phyloP scores from a whole-genome alignment of 371 early-diverging fungal genomes.

The Chytridium lagenaria region DNA sequence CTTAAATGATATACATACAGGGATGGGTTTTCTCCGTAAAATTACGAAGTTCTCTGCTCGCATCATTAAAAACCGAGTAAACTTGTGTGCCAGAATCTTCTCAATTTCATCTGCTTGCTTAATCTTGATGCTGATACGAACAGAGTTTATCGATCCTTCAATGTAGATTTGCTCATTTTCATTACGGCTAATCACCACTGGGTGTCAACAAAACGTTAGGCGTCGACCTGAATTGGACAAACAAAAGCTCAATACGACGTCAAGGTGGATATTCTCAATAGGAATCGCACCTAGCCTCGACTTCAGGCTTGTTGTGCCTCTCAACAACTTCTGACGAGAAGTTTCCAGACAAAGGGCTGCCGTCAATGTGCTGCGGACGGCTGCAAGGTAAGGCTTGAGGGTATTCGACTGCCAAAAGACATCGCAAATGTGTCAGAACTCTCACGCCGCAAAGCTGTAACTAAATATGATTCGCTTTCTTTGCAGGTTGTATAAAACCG shows the following conservation, averaged over 20 bases:
- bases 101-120: conserved; percentile 99
- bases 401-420: conserved; percentile 82
- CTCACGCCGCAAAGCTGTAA: too few species aligned
- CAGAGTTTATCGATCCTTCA: conserved; percentile 92
- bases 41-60: conserved; percentile 96
- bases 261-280: neutral
- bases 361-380: conserved; percentile 91
- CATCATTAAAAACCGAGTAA: conserved; percentile 95
- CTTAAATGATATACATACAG: conserved; percentile 54
- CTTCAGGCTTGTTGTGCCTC: conserved; percentile 97
- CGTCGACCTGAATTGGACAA: neutral
- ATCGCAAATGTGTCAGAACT: too few species aligned
- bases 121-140: conserved; percentile 93
- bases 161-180: conserved; percentile 95
- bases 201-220: conserved; percentile 77
- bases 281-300: conserved; percentile 84
- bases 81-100: conserved; percentile 92
- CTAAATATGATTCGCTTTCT: too few species aligned
- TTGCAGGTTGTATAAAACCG: too few species aligned
- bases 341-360: conserved; percentile 96
- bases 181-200: conserved; percentile 88
- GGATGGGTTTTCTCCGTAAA: conserved; percentile 88
- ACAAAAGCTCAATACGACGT: neutral
- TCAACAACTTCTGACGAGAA: conserved; percentile 97
- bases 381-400: conserved; percentile 92